Percentiles rank a stretch among this genome's conserved stretches.
Evolutionary conservation across 2,329 filamentous ascomycete species (phyloP).

Genomic region (Epichloe sylvatica): DNA sequence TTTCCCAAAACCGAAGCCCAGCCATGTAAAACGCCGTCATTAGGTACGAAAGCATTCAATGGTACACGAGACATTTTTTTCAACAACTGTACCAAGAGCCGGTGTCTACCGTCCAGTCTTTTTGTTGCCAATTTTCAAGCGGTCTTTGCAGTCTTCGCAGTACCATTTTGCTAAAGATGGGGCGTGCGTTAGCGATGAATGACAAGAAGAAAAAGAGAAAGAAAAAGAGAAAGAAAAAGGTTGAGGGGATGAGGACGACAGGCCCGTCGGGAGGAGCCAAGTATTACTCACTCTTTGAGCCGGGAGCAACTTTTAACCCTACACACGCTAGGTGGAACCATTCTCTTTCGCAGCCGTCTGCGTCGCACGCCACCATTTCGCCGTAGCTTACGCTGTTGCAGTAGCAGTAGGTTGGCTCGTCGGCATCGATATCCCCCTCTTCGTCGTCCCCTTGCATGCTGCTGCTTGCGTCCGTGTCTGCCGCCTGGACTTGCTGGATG

Average conservation of each 20-base stretch:
- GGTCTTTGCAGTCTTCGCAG: constrained; percentile 64
- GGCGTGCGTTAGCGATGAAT: not conserved
- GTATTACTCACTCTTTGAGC: constrained; percentile 50
- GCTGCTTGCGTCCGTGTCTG: constrained; percentile 29
- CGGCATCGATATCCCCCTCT: constrained; percentile 49
- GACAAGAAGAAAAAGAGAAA: constrained; percentile 15
- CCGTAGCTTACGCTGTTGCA: constrained; percentile 70
- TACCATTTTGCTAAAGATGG: constrained; percentile 57
- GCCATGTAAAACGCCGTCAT: not conserved
- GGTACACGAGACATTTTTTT: too few relatives aligned
- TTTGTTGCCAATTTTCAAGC: constrained; percentile 43
- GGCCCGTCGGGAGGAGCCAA: too few relatives aligned
- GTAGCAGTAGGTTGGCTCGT: constrained; percentile 66
- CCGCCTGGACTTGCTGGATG: constrained; percentile 16
- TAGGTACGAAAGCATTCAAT: not conserved
- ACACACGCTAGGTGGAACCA: constrained; percentile 81
- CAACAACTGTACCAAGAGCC: too few relatives aligned
- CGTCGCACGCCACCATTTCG: constrained; percentile 74
- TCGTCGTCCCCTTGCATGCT: constrained; percentile 26
- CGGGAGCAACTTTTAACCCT: constrained; percentile 65
- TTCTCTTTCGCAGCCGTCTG: constrained; percentile 56
- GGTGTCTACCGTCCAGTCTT: constrained; percentile 30
- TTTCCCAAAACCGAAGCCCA: not conserved
- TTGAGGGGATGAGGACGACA: not conserved
- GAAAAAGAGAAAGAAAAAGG: constrained; percentile 8